Base-by-base conservation (phyloP, 306 rosid genomes). In the Malus orientalis region DNA sequence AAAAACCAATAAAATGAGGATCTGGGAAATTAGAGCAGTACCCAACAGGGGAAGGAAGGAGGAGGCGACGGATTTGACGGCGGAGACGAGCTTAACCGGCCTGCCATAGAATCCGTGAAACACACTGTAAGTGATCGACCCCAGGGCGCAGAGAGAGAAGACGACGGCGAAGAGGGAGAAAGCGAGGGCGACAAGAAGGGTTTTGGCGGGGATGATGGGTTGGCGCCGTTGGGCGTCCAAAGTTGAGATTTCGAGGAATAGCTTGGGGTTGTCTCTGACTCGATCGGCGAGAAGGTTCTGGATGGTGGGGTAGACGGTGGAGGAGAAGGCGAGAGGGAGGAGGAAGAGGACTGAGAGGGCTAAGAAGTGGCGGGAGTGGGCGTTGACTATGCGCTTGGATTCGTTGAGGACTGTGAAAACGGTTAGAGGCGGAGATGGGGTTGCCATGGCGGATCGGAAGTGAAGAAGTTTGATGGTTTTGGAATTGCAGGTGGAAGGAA, bases 301-400 rank as follows among this genome's bases (percentile, higher is more conserved):
- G 66, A 87, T 65, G 10, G 86, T 71, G 7, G 87, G 88, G 69
- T 3, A 81, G 78, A 87, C 70, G 74, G 76, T 29, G 83, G 73
- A 19, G 40, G 82, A 72, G 81, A 83, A 86, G 13, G 86, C 85
- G 71, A 85, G 77, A 9, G 97, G 94, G 45, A 89, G 86, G 70
- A 91, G 88, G 87, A 89, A 89, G 81, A 86, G 80, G 70, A 87
- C 77, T 30, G 78, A 74, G 79, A 91, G 92, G 49, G 82, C 88
- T 11, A 78, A 74, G 78, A 87, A 86, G 79, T 89, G 94, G 76
- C 86, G 84, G 63, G 81, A 65, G 85, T 87, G 86, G 23, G 91
- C 71, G 78, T 80, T 73, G 78, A 86, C 54, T 54, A 91, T 85
- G 67, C 87, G 80, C 42, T 75, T 87, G 2, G 87, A 69, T 85